These are phyloP conservation scores for Exophiala viscosa DNA, from an alignment of 2,329 filamentous ascomycete species.

Conservation along the genomic window DNA sequence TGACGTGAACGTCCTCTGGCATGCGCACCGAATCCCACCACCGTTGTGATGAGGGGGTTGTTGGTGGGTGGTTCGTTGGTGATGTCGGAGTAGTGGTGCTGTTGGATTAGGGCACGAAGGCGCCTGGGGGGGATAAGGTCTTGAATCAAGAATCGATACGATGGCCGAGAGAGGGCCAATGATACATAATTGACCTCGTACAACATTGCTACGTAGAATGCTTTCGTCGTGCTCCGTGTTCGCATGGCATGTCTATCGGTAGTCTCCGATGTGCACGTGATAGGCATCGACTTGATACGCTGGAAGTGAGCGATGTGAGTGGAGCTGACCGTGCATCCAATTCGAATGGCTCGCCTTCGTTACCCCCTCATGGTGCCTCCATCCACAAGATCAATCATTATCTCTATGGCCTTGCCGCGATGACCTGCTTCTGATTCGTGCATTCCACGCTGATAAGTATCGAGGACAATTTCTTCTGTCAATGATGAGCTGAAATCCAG, in stretches of 20 bases:
- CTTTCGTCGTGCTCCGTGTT: not conserved
- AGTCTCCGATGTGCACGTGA: not conserved
- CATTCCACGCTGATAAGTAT: conserved; percentile 9
- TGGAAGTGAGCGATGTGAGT: not conserved
- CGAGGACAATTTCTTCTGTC: conserved; percentile 10
- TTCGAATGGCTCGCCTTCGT: not conserved
- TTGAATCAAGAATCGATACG: too few species aligned
- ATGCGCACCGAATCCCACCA: not conserved
- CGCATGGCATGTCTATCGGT: not conserved
- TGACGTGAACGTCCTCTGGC: conserved; percentile 12
- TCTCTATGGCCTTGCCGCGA: conserved; percentile 2
- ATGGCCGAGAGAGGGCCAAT: too few species aligned
- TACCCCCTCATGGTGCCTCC: not conserved
- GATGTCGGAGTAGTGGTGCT: too few species aligned
- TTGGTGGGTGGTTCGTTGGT: too few species aligned
- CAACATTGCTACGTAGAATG: not conserved
- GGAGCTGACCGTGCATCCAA: not conserved
- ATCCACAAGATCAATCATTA: not conserved
- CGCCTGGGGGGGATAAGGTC: too few species aligned
- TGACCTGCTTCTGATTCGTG: conserved; percentile 19
- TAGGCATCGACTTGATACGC: too few species aligned
- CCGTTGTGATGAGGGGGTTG: not conserved
- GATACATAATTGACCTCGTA: not conserved
- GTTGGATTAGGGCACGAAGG: too few species aligned
- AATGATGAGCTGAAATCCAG: conserved; percentile 15